Evolutionary conservation across 2,329 filamentous ascomycete species (phyloP), one percentile per base, ranked within the genome.

Genomic region (Sporothrix protearum): DNA sequence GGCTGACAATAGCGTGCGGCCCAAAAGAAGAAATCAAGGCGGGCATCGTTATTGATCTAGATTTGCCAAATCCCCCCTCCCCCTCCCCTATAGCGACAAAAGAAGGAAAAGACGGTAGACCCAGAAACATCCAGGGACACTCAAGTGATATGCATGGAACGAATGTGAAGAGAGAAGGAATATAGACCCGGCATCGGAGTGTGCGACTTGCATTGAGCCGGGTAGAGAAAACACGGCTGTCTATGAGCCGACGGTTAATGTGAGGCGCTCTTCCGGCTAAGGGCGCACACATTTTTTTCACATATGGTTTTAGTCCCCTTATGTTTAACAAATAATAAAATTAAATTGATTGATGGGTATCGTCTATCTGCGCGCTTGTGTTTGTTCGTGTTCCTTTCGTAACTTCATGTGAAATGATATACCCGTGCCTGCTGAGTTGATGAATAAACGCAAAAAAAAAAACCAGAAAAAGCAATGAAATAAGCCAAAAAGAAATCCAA

Each of bases 61-160:
- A 42, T 55, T 42, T 68, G 47, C 49, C 30, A 55, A 25, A n/a
- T n/a, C n/a, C 30, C 30, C 30, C 30, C 30, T n/a, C 33, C 47
- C 47, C 66, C 12, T 42, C 47, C 66, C 12, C 28, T 39, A 49
- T 68, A 53, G 28, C 19, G 47, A 68, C n/a, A 30, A 55, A 55
- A 61, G 42, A 16, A 68, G 42, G 42, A 19, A 57, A 68, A 45
- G n/a, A 68, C 22, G 33, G n/a, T 68, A 55, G 66, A 57, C 47
- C 28, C 66, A 55, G 16, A 53, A 25, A n/a, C n/a, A n/a, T n/a
- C 8, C 22, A 28, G 49, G 28, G 12, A 1, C 22, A 22, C n/a
- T n/a, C n/a, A n/a, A n/a, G n/a, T n/a, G n/a, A n/a, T n/a, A n/a
- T n/a, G n/a, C n/a, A n/a, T n/a, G n/a, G n/a, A n/a, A n/a, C n/a